phyloP scores from a whole-genome alignment of 2,329 filamentous ascomycete species.

The Aspergillus japonicus region DNA sequence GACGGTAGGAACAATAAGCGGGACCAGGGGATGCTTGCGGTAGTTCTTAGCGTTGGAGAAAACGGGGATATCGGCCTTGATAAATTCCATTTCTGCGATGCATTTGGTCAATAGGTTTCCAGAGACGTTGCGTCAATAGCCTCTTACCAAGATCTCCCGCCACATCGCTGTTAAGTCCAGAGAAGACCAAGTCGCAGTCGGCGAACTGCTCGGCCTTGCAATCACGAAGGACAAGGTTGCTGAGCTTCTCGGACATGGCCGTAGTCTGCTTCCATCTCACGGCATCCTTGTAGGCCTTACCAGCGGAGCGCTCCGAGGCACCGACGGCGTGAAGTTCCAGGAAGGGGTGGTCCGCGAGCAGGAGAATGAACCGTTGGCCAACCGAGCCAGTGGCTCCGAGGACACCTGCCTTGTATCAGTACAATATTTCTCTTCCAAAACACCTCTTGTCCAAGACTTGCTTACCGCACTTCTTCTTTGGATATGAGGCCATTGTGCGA shows the following conservation, averaged over 20 bases:
- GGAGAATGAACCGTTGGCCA: slow-evolving; percentile 90
- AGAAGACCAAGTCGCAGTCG: slow-evolving; percentile 92
- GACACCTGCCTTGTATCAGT: slow-evolving; percentile 56
- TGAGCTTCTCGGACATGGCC: slow-evolving; percentile 74
- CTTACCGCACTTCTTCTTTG: slow-evolving; percentile 45
- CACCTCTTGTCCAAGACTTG: background rate
- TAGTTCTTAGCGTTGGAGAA: slow-evolving; percentile 99
- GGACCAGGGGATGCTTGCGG: slow-evolving; percentile 83
- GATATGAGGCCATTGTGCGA: slow-evolving; percentile 31
- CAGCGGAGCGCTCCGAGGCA: slow-evolving; percentile 82
- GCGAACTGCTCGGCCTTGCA: slow-evolving; percentile 79
- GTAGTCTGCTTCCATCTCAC: slow-evolving; percentile 91
- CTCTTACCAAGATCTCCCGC: slow-evolving; percentile 81
- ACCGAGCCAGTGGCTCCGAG: slow-evolving; percentile 92
- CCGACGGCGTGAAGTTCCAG: slow-evolving; percentile 86
- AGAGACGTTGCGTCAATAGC: background rate
- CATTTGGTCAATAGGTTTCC: slow-evolving; percentile 2
- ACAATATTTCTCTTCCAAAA: background rate
- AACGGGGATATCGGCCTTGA: slow-evolving; percentile 81
- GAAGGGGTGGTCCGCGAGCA: slow-evolving; percentile 82
- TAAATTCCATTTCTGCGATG: slow-evolving; percentile 76
- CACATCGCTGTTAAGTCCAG: slow-evolving; percentile 86
- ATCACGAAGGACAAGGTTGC: slow-evolving; percentile 78
- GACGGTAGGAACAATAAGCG: slow-evolving; percentile 91
- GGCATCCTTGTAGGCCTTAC: slow-evolving; percentile 92